phyloP scores from a whole-genome alignment of 345 rosid genomes.

The Citrus unshiu region DNA sequence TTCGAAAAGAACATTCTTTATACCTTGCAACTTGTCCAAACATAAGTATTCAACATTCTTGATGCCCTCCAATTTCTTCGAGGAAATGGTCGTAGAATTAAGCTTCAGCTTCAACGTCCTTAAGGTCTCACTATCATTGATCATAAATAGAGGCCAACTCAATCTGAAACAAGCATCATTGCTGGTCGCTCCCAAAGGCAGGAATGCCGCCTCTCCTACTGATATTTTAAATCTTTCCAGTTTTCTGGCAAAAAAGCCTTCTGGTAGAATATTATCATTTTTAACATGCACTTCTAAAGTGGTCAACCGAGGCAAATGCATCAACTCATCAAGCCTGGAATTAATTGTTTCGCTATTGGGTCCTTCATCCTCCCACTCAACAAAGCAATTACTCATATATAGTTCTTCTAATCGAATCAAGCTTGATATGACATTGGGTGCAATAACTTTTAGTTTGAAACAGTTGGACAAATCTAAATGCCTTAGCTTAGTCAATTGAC shows the following conservation, averaged over 20 bases:
- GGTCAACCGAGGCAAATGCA: slow-evolving; percentile 10
- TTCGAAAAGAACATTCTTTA: background rate
- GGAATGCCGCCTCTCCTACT: background rate
- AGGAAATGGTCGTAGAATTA: background rate
- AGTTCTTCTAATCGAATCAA: slow-evolving; percentile 25
- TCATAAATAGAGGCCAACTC: background rate
- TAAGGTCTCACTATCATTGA: background rate
- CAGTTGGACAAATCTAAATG: slow-evolving; percentile 10
- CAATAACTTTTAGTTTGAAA: background rate
- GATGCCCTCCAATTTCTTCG: background rate
- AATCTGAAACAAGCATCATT: background rate
- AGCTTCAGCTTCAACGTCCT: background rate
- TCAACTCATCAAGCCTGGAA: slow-evolving; percentile 17
- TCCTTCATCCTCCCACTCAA: slow-evolving; percentile 16
- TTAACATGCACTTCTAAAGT: background rate
- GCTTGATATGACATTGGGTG: background rate
- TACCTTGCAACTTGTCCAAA: slow-evolving; percentile 4
- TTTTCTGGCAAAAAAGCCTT: background rate
- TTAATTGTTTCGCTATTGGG: background rate
- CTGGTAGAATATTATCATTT: background rate
- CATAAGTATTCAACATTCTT: slow-evolving; percentile 4
- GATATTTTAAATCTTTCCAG: background rate
- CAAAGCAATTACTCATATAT: slow-evolving; percentile 12
- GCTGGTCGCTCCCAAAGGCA: background rate
- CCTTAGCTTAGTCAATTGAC: slow-evolving; percentile 3